Conservation (phyloP, 192 early-diverging fungal species). For the Coemansia aciculifera region DNA sequence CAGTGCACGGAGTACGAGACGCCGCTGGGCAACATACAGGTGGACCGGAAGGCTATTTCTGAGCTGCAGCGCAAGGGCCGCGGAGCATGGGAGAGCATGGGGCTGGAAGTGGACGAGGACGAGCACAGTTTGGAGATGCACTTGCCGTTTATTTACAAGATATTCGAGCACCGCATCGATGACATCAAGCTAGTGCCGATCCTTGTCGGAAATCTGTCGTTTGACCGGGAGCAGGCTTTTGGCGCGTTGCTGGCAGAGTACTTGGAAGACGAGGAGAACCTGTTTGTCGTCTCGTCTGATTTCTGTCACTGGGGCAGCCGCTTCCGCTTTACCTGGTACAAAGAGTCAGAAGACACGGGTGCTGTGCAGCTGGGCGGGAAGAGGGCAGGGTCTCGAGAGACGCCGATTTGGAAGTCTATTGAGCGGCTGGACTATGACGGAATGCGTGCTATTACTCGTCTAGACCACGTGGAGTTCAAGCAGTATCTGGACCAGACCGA, state of each 20-base stretch:
- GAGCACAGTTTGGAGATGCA: slow-evolving; percentile 99
- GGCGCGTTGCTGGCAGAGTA: slow-evolving; percentile 76
- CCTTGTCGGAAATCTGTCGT: slow-evolving; percentile 75
- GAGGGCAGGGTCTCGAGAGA: slow-evolving; percentile 5
- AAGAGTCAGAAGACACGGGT: slow-evolving; percentile 15
- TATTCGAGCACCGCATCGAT: slow-evolving; percentile 65
- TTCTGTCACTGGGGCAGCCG: slow-evolving; percentile 97
- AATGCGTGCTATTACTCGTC: slow-evolving; percentile 72
- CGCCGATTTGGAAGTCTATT: slow-evolving; percentile 80
- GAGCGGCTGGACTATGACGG: slow-evolving; percentile 75
- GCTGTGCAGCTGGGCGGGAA: slow-evolving; percentile 9
- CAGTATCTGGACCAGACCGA: slow-evolving; percentile 72
- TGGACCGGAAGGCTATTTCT: slow-evolving; percentile 63
- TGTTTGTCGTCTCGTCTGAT: slow-evolving; percentile 95
- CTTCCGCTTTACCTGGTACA: slow-evolving; percentile 79
- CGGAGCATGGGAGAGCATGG: slow-evolving; percentile 67
- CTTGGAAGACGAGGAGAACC: slow-evolving; percentile 63
- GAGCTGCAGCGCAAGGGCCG: slow-evolving; percentile 64
- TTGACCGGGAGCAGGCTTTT: slow-evolving; percentile 63
- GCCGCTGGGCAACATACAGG: slow-evolving; percentile 77
- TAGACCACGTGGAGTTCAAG: slow-evolving; percentile 63
- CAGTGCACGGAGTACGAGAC: slow-evolving; percentile 74
- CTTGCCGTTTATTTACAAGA: slow-evolving; percentile 83
- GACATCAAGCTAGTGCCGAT: slow-evolving; percentile 82
- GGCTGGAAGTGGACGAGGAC: slow-evolving; percentile 70